These are phyloP conservation scores for Sporisorium graminicola DNA, from an alignment of 1,284 basidiomycete species.

Conservation along the genomic window DNA sequence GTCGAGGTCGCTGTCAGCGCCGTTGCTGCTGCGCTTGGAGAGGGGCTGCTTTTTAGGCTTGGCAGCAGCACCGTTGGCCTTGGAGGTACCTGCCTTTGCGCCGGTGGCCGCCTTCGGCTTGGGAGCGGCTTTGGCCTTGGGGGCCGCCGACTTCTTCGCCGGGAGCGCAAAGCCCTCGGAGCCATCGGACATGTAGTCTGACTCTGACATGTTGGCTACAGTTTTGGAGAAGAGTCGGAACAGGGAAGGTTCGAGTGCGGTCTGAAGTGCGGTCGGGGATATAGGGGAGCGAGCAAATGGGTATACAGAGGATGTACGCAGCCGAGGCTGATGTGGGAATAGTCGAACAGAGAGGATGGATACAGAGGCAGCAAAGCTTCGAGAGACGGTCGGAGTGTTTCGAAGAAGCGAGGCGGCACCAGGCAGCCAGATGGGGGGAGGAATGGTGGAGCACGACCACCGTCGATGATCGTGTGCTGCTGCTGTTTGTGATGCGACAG, in stretches of 20 bases:
- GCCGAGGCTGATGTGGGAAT: not conserved
- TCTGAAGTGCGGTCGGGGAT: not conserved
- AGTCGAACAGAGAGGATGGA: constrained; percentile 1
- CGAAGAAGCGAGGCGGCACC: constrained; percentile 37
- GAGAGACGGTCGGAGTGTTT: constrained; percentile 3
- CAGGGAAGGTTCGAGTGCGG: not conserved
- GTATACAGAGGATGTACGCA: constrained; percentile 11
- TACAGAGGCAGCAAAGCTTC: constrained; percentile 4
- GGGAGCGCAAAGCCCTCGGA: constrained; percentile 38
- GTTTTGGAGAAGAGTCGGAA: constrained; percentile 14
- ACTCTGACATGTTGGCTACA: constrained; percentile 37
- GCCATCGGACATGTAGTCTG: constrained; percentile 40
- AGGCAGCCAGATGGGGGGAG: constrained; percentile 38
- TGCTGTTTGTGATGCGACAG: constrained; percentile 15
- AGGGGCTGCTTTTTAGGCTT: constrained; percentile 77
- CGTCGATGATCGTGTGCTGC: constrained; percentile 9
- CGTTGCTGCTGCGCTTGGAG: constrained; percentile 75
- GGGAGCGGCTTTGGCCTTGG: constrained; percentile 62
- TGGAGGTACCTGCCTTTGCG: constrained; percentile 72
- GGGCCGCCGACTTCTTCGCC: constrained; percentile 71
- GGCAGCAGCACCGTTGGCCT: constrained; percentile 71
- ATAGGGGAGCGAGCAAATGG: constrained; percentile 1
- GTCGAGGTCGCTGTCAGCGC: constrained; percentile 70
- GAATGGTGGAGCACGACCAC: constrained; percentile 27
- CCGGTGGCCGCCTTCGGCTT: constrained; percentile 34